Base-by-base conservation (phyloP, 2,329 filamentous ascomycete species). In the Paraphoma sp. region DNA sequence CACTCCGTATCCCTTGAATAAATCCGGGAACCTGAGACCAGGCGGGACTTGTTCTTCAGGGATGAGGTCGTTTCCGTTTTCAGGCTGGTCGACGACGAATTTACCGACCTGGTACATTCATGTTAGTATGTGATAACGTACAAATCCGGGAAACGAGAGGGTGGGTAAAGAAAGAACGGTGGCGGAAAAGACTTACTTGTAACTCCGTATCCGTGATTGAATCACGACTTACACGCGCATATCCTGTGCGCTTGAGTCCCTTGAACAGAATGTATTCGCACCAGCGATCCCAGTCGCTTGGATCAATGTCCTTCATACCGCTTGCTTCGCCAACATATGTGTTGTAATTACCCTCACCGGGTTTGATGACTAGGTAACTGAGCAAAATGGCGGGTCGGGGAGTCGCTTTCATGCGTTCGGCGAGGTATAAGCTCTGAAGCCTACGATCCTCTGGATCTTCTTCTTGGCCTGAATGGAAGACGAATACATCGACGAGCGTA, bases 211-310 rank as follows among this genome's bases (percentile, higher is more conserved):
- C 95, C 11, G 95, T 99, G 67, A 99, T 98, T 1, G 92, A 96
- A 67, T 89, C 88, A 67, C 95, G 85, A 69, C 90, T 94, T 50
- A 99, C 89, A 51, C 95, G 84, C 4, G 95, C 95, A 75, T 99
- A 99, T 1, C 92, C 94, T 0, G 90, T 89, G 59, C 94, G 86
- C 78, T 88, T 89, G 60, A 99, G 79, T 11, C 88, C 88, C 82
- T 97, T 97, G 83, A 92, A 99, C 28, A 99, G 81, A 64, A 99
- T 97, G 78, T 99, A 99, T 81, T 99, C 94, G 81, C 95, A 99
- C 95, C 95, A 99, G 53, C 95, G 84, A 76, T 99, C 95, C 93
- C 93, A 97, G 75, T 99, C 95, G 3, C 83, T 88, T 0, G 89
- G 86, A 71, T 99, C 95, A 48, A 99, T 95, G 71, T 99, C 95